Evolutionary conservation across 2,329 filamentous ascomycete genomes (phyloP).

Genomic region (Colletotrichum liriopes): DNA sequence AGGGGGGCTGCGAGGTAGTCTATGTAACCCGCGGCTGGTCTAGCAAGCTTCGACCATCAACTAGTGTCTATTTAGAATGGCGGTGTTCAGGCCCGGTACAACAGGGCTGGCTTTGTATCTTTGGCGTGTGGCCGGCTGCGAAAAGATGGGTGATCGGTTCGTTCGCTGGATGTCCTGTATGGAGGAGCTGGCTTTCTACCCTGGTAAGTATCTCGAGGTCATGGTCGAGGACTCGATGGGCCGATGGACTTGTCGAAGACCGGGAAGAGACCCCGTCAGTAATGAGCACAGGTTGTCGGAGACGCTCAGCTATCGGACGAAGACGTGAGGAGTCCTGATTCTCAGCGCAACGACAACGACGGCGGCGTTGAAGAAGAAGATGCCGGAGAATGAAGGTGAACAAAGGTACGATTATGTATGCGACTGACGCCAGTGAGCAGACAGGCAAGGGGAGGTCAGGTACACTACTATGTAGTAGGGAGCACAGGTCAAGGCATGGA

Average conservation of each 20-base stretch:
- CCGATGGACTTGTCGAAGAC: neutral
- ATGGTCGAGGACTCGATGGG: neutral
- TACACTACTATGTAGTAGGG: neutral
- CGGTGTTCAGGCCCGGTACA: constrained; percentile 1
- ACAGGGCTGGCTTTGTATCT: neutral
- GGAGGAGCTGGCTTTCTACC: neutral
- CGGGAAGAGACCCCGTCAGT: neutral
- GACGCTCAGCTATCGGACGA: neutral
- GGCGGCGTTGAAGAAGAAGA: neutral
- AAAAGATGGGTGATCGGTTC: constrained; percentile 9
- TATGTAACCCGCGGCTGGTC: constrained; percentile 15
- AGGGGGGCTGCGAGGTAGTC: neutral
- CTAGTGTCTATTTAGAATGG: constrained; percentile 10
- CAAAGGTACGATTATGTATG: constrained; percentile 14
- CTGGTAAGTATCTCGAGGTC: neutral
- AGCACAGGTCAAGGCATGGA: constrained; percentile 4
- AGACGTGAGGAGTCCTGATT: neutral
- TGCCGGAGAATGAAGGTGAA: constrained; percentile 1
- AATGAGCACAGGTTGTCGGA: neutral
- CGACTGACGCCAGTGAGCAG: constrained; percentile 1
- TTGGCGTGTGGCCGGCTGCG: neutral
- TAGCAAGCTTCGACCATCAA: neutral
- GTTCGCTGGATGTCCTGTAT: constrained; percentile 5
- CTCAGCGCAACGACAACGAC: neutral
- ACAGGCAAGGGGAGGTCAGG: too few relatives aligned